Conservation (phyloP, 2,329 filamentous ascomycete genomes). For the Bisporella sp. region DNA sequence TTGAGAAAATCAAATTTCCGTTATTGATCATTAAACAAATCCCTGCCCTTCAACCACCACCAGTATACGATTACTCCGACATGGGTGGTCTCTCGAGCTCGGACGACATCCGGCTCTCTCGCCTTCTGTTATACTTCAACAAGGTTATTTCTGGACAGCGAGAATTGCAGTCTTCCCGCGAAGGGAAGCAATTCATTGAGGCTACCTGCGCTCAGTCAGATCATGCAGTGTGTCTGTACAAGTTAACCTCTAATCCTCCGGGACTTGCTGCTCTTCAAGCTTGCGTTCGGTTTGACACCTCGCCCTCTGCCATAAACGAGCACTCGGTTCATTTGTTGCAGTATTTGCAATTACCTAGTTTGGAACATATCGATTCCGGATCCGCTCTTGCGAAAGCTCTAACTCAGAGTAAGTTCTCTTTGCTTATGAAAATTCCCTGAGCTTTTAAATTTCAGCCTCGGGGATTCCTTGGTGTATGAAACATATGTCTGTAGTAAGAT, state of each 20-base stretch:
- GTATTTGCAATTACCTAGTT: slow-evolving; percentile 25
- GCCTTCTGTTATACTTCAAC: slow-evolving; percentile 33
- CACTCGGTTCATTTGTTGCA: slow-evolving; percentile 25
- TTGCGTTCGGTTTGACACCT: slow-evolving; percentile 36
- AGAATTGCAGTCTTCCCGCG: slow-evolving; percentile 28
- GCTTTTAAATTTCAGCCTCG: no score
- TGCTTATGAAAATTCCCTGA: no score
- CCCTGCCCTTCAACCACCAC: no score
- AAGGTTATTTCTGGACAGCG: slow-evolving; percentile 32
- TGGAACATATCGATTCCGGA: slow-evolving; percentile 19
- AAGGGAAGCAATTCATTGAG: slow-evolving; percentile 41
- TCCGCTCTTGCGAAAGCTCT: slow-evolving; percentile 34
- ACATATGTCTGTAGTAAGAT: no score
- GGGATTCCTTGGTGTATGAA: no score
- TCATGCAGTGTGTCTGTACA: slow-evolving; percentile 33
- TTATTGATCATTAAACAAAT: no score
- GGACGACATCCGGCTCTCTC: slow-evolving; percentile 11
- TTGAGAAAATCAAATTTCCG: no score
- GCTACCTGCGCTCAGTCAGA: slow-evolving; percentile 37
- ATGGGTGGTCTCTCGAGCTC: no score
- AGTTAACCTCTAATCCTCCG: slow-evolving; percentile 29
- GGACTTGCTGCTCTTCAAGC: slow-evolving; percentile 31
- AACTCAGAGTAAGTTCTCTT: slow-evolving; percentile 30
- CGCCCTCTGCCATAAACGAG: slow-evolving; percentile 37
- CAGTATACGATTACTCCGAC: no score